Evolutionary conservation across 129 eudicot species (phyloP), one percentile per base, ranked within the genome.

Genomic region (Smallanthus sonchifolius): DNA sequence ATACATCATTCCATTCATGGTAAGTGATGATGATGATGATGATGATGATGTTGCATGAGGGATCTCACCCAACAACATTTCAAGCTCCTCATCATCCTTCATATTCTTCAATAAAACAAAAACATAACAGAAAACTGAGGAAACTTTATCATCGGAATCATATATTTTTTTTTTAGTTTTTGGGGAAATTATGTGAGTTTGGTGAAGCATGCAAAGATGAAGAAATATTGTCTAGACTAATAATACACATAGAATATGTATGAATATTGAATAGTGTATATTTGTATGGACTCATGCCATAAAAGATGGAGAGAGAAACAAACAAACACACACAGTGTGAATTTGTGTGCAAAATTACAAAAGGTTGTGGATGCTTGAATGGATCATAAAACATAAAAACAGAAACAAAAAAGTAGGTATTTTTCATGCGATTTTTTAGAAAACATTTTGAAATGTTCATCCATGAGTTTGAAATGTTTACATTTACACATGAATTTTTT

Each of bases 181-280:
- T 62, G 77, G 74, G 70, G 61, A 55, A 54, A 71, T 49, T 47
- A 37, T 75, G 73, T 71, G 87, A 87, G 92, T 83, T 81, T 85
- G 96, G 86, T 86, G 84, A 80, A 83, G 86, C 92, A 86, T 89
- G 96, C 90, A 84, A 89, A 87, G 85, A 84, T 80, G 83, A 79
- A 86, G 84, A 79, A 83, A 65, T 4, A 77, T 84, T 79, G 77
- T 64, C 55, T 79, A 79, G 43, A 72, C 62, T 65, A 72, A 24
- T 24, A 24, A 72, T 82, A 81, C 79, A 75, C 79, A 77, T 69
- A 75, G 67, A 54, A 70, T 70, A 79, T 81, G 86, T 78, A 79
- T 79, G 71, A 65, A 24, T 24, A 24, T 24, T 24, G 30, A 0
- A 72, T 79, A 72, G 72, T 63, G 77, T 82, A 79, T 24, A 24